Percentiles rank a stretch among this genome's conserved stretches.
Conservation (phyloP, 106 monocot genomes). For the Acorus calamus region DNA sequence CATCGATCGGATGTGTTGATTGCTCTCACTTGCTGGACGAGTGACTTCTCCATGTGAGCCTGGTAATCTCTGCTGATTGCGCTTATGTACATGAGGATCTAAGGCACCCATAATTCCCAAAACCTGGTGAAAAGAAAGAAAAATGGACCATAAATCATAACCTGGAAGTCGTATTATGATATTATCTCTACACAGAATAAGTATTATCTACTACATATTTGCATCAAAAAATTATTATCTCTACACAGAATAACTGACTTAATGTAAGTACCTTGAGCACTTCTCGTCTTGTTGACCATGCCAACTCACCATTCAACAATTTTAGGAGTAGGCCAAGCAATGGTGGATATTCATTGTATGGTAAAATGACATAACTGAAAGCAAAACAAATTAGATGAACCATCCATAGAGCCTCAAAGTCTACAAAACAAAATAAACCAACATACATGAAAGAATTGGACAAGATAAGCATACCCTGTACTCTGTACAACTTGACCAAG, state of each 20-base stretch:
- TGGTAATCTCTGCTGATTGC: conserved; percentile 76
- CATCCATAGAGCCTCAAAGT: background rate
- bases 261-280: conserved; percentile 63
- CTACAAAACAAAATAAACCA: background rate
- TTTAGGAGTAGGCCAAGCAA: conserved; percentile 86
- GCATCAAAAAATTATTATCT: no score
- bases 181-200: no score
- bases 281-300: conserved; percentile 95
- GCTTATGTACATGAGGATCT: conserved; percentile 94
- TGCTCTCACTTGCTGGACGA: conserved; percentile 49
- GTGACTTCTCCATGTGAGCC: conserved; percentile 75
- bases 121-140: conserved; percentile 42
- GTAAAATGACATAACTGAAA: conserved; percentile 79
- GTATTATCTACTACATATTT: no score
- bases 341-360: conserved; percentile 82
- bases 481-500: conserved; percentile 99
- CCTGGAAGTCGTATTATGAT: no score
- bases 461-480: conserved; percentile 61
- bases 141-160: background rate
- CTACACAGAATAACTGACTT: no score
- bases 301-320: conserved; percentile 90
- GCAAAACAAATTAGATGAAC: background rate
- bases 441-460: background rate
- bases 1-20: conserved; percentile 85
- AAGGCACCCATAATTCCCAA: conserved; percentile 98